Conservation (phyloP, 495 filamentous ascomycete species). For the Daldinia bambusicola region DNA sequence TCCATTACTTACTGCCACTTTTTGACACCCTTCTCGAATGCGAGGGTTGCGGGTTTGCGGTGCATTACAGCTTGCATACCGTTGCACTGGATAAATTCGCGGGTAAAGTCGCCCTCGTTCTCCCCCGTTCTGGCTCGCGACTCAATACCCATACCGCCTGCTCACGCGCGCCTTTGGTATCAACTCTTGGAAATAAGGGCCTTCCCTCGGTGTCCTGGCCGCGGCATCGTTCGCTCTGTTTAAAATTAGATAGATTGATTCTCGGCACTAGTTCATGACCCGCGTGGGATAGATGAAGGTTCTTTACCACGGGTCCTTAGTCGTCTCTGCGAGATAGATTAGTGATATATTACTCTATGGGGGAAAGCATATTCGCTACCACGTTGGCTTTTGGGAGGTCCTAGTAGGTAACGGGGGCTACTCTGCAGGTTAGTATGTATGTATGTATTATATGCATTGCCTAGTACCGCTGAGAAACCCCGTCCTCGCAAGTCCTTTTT, state of each 20-base stretch:
- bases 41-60: slow-evolving; percentile 28
- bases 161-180: slow-evolving; percentile 35
- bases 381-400: background rate
- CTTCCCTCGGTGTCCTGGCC: slow-evolving; percentile 9
- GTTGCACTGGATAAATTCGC: slow-evolving; percentile 44
- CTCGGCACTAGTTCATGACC: slow-evolving; percentile 30
- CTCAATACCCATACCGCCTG: slow-evolving; percentile 17
- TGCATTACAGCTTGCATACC: slow-evolving; percentile 40
- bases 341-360: background rate
- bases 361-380: slow-evolving; percentile 5
- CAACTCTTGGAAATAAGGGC: background rate
- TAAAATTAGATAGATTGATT: slow-evolving; percentile 22
- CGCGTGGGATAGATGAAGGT: slow-evolving; percentile 30
- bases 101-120: slow-evolving; percentile 36
- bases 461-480: background rate
- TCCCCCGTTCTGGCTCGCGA: slow-evolving; percentile 39
- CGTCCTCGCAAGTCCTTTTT: background rate
- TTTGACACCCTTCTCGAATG: slow-evolving; percentile 20
- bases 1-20: slow-evolving; percentile 6
- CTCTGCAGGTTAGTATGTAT: background rate
- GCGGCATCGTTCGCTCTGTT: slow-evolving; percentile 29
- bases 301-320: slow-evolving; percentile 1
- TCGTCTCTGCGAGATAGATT: slow-evolving; percentile 24
- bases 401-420: background rate
- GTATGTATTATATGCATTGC: background rate